These are phyloP conservation scores for Hymenoscyphus fraxineus DNA, from an alignment of 2,329 filamentous ascomycete species.

Conservation along the genomic window DNA sequence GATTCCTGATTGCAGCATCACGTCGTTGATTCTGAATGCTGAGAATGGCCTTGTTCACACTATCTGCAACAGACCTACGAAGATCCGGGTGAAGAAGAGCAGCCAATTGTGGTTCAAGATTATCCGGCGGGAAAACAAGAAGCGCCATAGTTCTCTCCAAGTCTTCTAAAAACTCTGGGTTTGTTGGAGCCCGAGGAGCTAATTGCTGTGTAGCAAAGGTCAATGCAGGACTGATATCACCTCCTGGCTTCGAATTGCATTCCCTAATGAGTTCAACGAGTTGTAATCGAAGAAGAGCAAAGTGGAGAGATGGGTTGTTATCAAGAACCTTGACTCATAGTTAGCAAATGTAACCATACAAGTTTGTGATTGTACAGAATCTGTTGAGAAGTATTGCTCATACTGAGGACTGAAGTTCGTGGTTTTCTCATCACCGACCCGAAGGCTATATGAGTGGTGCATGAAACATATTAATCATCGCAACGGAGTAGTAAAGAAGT, in stretches of 20 bases:
- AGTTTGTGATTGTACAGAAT: neutral
- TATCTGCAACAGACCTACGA: slow-evolving; percentile 76
- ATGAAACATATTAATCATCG: slow-evolving; percentile 98
- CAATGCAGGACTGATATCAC: slow-evolving; percentile 71
- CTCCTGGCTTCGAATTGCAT: slow-evolving; percentile 61
- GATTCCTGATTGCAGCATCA: slow-evolving; percentile 76
- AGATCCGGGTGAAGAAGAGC: slow-evolving; percentile 75
- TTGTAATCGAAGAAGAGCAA: slow-evolving; percentile 83
- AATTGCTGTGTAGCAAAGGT: slow-evolving; percentile 85
- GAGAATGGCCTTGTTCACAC: slow-evolving; percentile 86
- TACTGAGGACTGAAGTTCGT: slow-evolving; percentile 79
- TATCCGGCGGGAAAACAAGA: slow-evolving; percentile 81
- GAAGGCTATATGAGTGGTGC: slow-evolving; percentile 98
- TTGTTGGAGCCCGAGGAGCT: slow-evolving; percentile 79
- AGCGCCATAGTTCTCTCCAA: slow-evolving; percentile 91
- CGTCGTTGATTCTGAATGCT: slow-evolving; percentile 66
- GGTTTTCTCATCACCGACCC: slow-evolving; percentile 85
- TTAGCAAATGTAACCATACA: slow-evolving; percentile 16
- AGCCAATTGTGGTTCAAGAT: slow-evolving; percentile 70
- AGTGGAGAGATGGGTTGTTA: slow-evolving; percentile 76
- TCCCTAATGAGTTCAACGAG: slow-evolving; percentile 87
- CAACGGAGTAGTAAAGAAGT: slow-evolving; percentile 36
- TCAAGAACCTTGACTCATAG: slow-evolving; percentile 70
- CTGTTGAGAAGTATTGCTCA: slow-evolving; percentile 52
- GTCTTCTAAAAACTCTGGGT: slow-evolving; percentile 76